Percentiles rank a stretch among this genome's conserved stretches.
phyloP scores from a whole-genome alignment of 23 red algal species.

The Pyropia haitanensis region DNA sequence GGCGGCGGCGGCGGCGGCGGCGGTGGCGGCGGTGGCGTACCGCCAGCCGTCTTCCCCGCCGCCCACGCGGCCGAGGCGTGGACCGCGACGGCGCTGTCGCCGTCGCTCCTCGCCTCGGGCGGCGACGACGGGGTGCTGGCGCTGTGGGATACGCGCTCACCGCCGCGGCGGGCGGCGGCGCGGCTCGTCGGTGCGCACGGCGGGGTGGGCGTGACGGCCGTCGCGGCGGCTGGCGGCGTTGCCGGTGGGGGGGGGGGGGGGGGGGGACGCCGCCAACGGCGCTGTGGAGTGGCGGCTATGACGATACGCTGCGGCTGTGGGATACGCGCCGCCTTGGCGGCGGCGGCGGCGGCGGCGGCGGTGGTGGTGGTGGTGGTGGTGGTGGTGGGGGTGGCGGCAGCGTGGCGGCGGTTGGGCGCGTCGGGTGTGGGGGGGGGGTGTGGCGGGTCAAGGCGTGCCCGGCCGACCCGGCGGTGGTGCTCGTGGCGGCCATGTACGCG shows the following conservation, averaged over 20 bases:
- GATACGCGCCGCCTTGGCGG: conserved; percentile 15
- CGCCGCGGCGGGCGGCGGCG: neutral
- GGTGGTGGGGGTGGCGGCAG: conserved; percentile 3
- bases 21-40: no score
- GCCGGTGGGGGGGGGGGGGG: no score
- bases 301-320: conserved; percentile 38
- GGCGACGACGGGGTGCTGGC: conserved; percentile 39
- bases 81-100: conserved; percentile 1
- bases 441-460: conserved; percentile 28
- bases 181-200: conserved; percentile 18
- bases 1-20: no score
- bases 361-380: conserved; percentile 41
- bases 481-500: conserved; percentile 46
- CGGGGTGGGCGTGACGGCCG: conserved; percentile 43
- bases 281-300: conserved; percentile 51
- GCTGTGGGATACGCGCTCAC: conserved; percentile 1
- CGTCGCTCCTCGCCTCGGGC: conserved; percentile 21
- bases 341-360: conserved; percentile 11
- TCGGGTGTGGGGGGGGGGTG: conserved; percentile 35
- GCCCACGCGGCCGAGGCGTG: conserved; percentile 22
- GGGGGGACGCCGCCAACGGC: neutral
- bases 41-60: neutral
- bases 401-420: conserved; percentile 13
- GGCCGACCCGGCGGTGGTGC: neutral
- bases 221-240: neutral